Evolutionary conservation across 495 filamentous ascomycete species (phyloP).

Genomic region (Articulospora tetracladia): DNA sequence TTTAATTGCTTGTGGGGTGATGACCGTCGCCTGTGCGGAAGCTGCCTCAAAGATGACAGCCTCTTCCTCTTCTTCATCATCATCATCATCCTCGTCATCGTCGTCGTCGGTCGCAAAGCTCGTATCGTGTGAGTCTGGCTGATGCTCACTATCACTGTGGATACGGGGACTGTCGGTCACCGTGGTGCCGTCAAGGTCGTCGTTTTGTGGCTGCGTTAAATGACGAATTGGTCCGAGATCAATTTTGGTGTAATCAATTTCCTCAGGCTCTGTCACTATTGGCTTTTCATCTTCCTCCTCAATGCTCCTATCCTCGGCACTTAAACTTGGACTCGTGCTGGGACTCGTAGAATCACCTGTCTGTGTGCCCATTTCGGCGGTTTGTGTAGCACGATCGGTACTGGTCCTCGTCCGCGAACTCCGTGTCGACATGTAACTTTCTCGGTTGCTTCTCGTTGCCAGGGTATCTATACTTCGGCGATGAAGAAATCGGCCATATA

Average conservation of each 20-base stretch:
- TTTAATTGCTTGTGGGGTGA: slow-evolving; percentile 43
- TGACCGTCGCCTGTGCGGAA: slow-evolving; percentile 42
- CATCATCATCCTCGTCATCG: slow-evolving; percentile 37
- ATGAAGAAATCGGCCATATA: slow-evolving; percentile 58
- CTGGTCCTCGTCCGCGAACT: slow-evolving; percentile 47
- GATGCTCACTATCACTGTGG: slow-evolving; percentile 15
- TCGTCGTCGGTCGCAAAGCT: slow-evolving; percentile 30
- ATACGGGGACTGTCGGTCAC: slow-evolving; percentile 17
- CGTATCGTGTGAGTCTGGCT: slow-evolving; percentile 5
- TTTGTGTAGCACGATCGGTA: slow-evolving; percentile 56
- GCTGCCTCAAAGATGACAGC: slow-evolving; percentile 50
- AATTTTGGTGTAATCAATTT: slow-evolving; percentile 52
- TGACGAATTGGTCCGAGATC: slow-evolving; percentile 41
- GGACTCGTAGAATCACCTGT: slow-evolving; percentile 45
- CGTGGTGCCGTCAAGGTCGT: slow-evolving; percentile 21
- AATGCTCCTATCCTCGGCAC: slow-evolving; percentile 31
- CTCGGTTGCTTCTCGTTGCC: slow-evolving; percentile 58
- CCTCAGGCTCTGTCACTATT: slow-evolving; percentile 29
- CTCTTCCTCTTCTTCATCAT: slow-evolving; percentile 43
- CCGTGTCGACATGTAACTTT: slow-evolving; percentile 47
- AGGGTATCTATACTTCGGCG: slow-evolving; percentile 66
- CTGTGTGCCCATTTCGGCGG: slow-evolving; percentile 50
- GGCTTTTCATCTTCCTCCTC: slow-evolving; percentile 13
- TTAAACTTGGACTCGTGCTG: slow-evolving; percentile 40
- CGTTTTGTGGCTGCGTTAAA: slow-evolving; percentile 21